Percentiles rank a stretch among this genome's conserved stretches.
Conservation (phyloP, 73 alveolate species). For the Durusdinium trenchii region DNA sequence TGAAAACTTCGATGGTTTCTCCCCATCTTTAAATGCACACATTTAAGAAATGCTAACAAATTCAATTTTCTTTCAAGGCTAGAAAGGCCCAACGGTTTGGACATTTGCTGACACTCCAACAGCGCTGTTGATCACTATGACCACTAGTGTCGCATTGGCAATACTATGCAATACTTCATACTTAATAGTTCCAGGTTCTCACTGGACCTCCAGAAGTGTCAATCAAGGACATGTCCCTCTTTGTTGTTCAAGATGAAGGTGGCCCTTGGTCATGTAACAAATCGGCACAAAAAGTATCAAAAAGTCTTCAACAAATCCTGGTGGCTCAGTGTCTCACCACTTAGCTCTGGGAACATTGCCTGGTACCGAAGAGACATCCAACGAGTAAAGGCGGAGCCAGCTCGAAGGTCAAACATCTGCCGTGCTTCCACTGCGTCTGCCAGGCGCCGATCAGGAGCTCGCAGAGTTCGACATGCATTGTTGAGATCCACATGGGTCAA, state of each 20-base stretch:
- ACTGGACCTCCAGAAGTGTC: not conserved
- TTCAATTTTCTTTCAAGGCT: too few species aligned
- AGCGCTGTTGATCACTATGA: too few species aligned
- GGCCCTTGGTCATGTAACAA: too few species aligned
- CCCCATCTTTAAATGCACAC: too few species aligned
- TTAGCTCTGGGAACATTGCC: slow-evolving; percentile 72
- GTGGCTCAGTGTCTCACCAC: slow-evolving; percentile 13
- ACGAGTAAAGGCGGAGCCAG: slow-evolving; percentile 94
- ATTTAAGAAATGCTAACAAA: too few species aligned
- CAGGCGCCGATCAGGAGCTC: slow-evolving; percentile 98
- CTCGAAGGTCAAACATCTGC: slow-evolving; percentile 84
- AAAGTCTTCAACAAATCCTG: not conserved
- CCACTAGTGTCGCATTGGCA: too few species aligned
- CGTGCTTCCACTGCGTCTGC: slow-evolving; percentile 99
- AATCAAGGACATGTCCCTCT: not conserved
- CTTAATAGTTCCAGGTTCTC: too few species aligned
- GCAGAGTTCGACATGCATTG: slow-evolving; percentile 35
- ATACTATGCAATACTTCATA: too few species aligned
- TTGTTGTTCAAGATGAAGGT: too few species aligned
- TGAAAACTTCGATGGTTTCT: too few species aligned
- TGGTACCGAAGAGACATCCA: slow-evolving; percentile 65
- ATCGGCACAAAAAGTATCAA: not conserved
- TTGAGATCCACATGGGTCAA: slow-evolving; percentile 36
- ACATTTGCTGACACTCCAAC: too few species aligned
- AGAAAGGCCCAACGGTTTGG: too few species aligned